These are phyloP conservation scores for Xylaria curta DNA, from an alignment of 495 filamentous ascomycete genomes.

Conservation along the genomic window DNA sequence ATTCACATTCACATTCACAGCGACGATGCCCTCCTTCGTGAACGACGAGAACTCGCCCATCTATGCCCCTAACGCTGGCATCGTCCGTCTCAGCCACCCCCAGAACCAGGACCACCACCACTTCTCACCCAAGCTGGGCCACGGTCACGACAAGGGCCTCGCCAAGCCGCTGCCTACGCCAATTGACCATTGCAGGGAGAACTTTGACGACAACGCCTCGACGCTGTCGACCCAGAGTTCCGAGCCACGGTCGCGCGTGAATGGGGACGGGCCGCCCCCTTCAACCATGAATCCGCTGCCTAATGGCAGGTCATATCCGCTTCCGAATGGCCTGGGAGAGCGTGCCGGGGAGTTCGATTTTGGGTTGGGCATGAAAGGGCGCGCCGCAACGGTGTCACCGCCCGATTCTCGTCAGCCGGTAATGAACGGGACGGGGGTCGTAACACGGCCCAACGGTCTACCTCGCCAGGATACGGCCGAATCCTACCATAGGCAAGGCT, in stretches of 20 bases:
- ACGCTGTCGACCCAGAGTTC: conserved; percentile 46
- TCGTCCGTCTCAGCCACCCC: conserved; percentile 46
- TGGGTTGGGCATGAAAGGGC: conserved; percentile 12
- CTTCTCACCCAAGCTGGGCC: conserved; percentile 34
- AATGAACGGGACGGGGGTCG: conserved; percentile 23
- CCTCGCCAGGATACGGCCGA: conserved; percentile 35
- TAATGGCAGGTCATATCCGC: conserved; percentile 44
- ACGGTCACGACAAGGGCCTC: conserved; percentile 34
- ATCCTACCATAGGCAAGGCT: conserved; percentile 35
- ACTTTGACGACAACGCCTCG: conserved; percentile 45
- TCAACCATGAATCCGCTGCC: conserved; percentile 44
- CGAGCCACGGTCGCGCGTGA: conserved; percentile 41
- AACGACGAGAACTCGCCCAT: conserved; percentile 57
- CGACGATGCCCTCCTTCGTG: conserved; percentile 65
- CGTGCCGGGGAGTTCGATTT: conserved; percentile 21
- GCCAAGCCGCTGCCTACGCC: conserved; percentile 34
- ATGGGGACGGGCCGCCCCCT: conserved; percentile 44
- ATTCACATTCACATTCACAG: conserved; percentile 11
- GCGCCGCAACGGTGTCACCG: conserved; percentile 28
- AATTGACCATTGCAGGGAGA: conserved; percentile 44
- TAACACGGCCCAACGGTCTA: conserved; percentile 24
- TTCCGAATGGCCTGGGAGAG: conserved; percentile 29
- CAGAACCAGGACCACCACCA: conserved; percentile 35
- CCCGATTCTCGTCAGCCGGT: conserved; percentile 31
- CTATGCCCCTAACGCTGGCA: conserved; percentile 47